Conservation (phyloP, 805 yeast genomes). For the Wickerhamiella siamensis region DNA sequence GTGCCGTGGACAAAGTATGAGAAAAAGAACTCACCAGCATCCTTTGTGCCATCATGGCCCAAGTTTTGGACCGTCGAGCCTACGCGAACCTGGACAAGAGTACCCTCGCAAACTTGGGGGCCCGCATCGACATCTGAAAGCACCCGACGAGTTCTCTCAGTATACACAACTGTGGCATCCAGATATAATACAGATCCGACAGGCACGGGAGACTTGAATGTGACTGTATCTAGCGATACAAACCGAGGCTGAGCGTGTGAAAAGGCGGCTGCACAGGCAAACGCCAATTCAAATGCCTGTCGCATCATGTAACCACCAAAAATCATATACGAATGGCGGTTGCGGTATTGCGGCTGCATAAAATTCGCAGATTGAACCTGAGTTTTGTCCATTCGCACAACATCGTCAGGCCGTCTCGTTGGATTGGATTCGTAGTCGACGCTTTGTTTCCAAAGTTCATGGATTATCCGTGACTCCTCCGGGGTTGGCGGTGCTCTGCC, state of each 20-base stretch:
- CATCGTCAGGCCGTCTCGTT: conserved; percentile 32
- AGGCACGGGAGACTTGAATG: conserved; percentile 89
- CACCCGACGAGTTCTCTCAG: conserved; percentile 41
- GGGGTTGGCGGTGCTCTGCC: conserved; percentile 59
- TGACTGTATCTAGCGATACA: conserved; percentile 77
- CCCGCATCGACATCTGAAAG: conserved; percentile 28
- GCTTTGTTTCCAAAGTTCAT: conserved; percentile 50
- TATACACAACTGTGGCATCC: conserved; percentile 72
- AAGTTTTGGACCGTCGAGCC: conserved; percentile 64
- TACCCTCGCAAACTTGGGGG: conserved; percentile 33
- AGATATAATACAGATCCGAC: conserved; percentile 81
- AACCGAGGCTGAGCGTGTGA: conserved; percentile 77
- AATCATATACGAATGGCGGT: conserved; percentile 85
- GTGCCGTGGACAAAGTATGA: conserved; percentile 54
- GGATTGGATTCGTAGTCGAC: conserved; percentile 18
- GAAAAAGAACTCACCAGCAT: conserved; percentile 78
- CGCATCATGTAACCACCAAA: conserved; percentile 90
- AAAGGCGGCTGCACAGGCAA: conserved; percentile 83
- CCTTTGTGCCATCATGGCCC: conserved; percentile 43
- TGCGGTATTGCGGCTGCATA: conserved; percentile 95
- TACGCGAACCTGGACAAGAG: conserved; percentile 78
- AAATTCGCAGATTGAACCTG: conserved; percentile 58
- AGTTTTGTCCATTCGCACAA: conserved; percentile 60
- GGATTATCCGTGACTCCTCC: conserved; percentile 60
- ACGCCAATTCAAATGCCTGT: conserved; percentile 86